Base-by-base conservation (phyloP, 2,329 filamentous ascomycete species). In the Sordariomycetes sp. region DNA sequence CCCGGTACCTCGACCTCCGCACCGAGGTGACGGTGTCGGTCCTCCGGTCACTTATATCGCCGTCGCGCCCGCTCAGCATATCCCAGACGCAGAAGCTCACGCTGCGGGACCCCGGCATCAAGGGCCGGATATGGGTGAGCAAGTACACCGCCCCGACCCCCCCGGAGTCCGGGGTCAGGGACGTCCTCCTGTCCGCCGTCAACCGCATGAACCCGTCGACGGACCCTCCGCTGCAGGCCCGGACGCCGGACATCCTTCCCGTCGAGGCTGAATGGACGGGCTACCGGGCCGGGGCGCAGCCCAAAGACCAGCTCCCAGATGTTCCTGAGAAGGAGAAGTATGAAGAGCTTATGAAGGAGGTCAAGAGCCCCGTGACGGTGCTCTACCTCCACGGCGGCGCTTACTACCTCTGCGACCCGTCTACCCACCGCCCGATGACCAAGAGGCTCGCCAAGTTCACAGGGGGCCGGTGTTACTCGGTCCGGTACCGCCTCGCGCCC, bases 51-150 rank as follows among this genome's bases (percentile, higher is more conserved):
- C 75, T 90, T 58, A 56, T 68, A 25, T 62, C 70, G 16, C 72
- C 74, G 3, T 69, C 71, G 1, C 73, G 71, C 18, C 75, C 77
- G 0, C 67, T 64, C 12, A 76, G 82, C 28, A 72, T 95, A 25
- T 75, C 79, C 0, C 79, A 83, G 60, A 72, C 80, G 7, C 93
- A 97, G 70, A 74, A 72, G 50, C 64, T 81, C n/a, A 80, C 82
- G 1, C 72, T 81, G 52, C 81, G 76, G 59, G 87, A 88, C 58
- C 80, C 80, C 0, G 84, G 82, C 0, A 76, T 95, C 66, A 91
- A 89, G 67, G 90, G 90, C 3, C 82, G 81, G 52, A 83, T 94
- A 62, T 97, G 92, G 92, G 78, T 96, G 25, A 86, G 85, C 65
- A 87, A 83, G 58, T 85, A 88, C 50, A 81, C 79, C 0, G 74